Evolutionary conservation across 257 asterid genomes (phyloP), one percentile per base, ranked within the genome.

Genomic region (Thymus quinquecostatus): DNA sequence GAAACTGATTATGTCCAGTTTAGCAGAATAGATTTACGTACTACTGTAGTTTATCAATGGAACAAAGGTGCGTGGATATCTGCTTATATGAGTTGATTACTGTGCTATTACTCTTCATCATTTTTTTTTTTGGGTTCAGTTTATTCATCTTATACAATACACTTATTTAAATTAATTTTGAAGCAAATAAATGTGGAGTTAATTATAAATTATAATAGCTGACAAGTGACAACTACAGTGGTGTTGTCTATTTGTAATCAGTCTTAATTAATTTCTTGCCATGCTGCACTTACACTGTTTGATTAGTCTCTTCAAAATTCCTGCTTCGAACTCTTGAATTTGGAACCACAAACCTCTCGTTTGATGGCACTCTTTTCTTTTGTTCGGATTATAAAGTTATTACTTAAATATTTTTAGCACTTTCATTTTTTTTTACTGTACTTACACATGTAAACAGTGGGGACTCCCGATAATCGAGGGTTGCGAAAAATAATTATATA

Each of bases 261-360:
- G 50, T 40, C 21, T 21, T 59, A 58, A 32, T 33, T 55, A 58
- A 58, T 59, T 70, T 70, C 28, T 47, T 67, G 53, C 33, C 58
- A 47, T 55, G 50, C 59, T 59, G 60, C 65, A n/a, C n/a, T n/a
- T n/a, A n/a, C n/a, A 60, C 60, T 75, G 69, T 67, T 30, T 50
- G 74, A 66, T 75, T 28, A 75, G 36, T 66, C 72, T 73, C 60
- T 72, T 73, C 60, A 27, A n/a, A 51, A n/a, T 2, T 4, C 10
- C 1, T 14, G 8, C 48, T 56, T 65, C 51, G 47, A 38, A 56
- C 60, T 45, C 32, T 62, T 40, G 8, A 61, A 61, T 62, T 43
- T 36, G 53, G 21, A 62, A 62, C 33, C 51, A 12, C 73, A 56
- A 13, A 21, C 12, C 12, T 68, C 45, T 33, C 5, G 4, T 50